These are phyloP conservation scores for Penicillium rolfsii DNA, from an alignment of 2,329 filamentous ascomycete species.

Conservation along the genomic window DNA sequence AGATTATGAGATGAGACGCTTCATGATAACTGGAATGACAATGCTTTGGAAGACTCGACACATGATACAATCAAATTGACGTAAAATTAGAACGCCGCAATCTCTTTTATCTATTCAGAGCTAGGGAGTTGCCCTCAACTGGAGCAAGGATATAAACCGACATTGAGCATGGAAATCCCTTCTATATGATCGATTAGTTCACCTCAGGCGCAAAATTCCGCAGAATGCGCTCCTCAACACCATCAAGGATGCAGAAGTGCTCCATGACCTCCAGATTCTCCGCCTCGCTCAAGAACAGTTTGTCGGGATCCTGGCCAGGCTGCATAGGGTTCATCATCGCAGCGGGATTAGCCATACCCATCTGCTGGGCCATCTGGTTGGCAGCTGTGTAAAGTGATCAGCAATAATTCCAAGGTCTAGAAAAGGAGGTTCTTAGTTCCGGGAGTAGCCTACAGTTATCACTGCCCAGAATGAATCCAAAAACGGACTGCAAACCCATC, in stretches of 20 bases:
- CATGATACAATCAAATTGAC: neutral
- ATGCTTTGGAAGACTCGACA: conserved; percentile 8
- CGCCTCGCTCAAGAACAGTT: conserved; percentile 87
- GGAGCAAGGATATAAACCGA: conserved; percentile 17
- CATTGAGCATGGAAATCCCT: neutral
- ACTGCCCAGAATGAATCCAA: conserved; percentile 93
- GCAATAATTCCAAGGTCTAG: neutral
- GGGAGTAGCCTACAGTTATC: conserved; percentile 75
- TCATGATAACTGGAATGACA: conserved; percentile 17
- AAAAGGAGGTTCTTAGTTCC: neutral
- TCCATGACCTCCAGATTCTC: conserved; percentile 96
- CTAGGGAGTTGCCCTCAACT: conserved; percentile 9
- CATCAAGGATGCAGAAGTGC: conserved; percentile 87
- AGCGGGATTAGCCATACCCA: conserved; percentile 73
- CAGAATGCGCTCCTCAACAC: conserved; percentile 82
- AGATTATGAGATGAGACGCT: conserved; percentile 14
- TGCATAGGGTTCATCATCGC: conserved; percentile 74
- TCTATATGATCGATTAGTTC: conserved; percentile 15
- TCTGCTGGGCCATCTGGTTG: conserved; percentile 85
- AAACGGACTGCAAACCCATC: conserved; percentile 94
- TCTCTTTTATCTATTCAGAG: conserved; percentile 17
- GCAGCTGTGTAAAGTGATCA: conserved; percentile 64
- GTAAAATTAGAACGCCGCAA: neutral
- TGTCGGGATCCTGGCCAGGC: conserved; percentile 91
- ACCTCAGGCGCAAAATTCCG: conserved; percentile 45